These are phyloP conservation scores for Tetracladium marchalianum DNA, from an alignment of 495 filamentous ascomycete genomes.

Conservation along the genomic window DNA sequence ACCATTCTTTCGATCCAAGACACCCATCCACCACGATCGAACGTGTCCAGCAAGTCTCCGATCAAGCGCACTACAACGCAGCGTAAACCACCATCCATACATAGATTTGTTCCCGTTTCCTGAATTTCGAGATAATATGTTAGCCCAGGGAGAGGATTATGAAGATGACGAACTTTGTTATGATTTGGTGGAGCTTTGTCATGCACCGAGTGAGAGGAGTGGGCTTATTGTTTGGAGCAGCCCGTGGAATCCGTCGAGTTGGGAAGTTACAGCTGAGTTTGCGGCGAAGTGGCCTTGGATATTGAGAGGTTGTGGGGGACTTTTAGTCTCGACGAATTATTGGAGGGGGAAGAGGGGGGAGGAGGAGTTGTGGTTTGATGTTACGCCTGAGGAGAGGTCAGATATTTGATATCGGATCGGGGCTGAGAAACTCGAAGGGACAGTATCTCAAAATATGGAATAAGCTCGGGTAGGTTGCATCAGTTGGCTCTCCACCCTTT, in stretches of 20 bases:
- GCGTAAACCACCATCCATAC: constrained; percentile 33
- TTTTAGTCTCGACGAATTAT: constrained; percentile 31
- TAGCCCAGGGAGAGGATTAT: constrained; percentile 5
- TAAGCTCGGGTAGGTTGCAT: too few relatives aligned
- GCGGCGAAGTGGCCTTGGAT: constrained; percentile 31
- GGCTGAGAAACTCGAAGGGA: too few relatives aligned
- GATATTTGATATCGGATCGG: too few relatives aligned
- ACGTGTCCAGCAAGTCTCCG: constrained; percentile 25
- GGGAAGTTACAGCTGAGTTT: constrained; percentile 35
- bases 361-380: background rate
- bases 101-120: constrained; percentile 40
- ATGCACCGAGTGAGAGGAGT: constrained; percentile 9
- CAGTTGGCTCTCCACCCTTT: too few relatives aligned
- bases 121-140: constrained; percentile 33
- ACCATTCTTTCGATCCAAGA: constrained; percentile 11
- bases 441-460: too few relatives aligned
- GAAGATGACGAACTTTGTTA: constrained; percentile 21
- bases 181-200: constrained; percentile 21
- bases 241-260: constrained; percentile 30
- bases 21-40: background rate
- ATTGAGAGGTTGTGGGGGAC: constrained; percentile 26
- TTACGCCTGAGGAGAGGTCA: too few relatives aligned
- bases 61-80: constrained; percentile 27
- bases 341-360: constrained; percentile 24
- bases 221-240: constrained; percentile 35